Percentiles rank a stretch among this genome's conserved stretches.
Conservation (phyloP, 768 basidiomycete species). For the Multifurca ochricompacta region DNA sequence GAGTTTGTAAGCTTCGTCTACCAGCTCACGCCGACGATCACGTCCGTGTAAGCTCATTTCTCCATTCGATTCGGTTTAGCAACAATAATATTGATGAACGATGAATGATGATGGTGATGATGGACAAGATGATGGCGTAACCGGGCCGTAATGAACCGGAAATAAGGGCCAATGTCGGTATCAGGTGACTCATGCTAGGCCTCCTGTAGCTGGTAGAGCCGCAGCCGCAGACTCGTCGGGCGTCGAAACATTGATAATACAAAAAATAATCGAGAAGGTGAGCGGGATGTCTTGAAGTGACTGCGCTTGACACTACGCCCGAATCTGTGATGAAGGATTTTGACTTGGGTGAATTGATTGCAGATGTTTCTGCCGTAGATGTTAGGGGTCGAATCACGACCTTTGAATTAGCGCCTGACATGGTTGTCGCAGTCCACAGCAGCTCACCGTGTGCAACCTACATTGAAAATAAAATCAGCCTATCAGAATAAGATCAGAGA, state of each 20-base stretch:
- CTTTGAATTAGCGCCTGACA: not conserved
- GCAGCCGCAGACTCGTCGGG: too few species aligned
- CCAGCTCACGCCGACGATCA: conserved; percentile 43
- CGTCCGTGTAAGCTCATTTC: conserved; percentile 14
- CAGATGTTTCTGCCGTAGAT: not conserved
- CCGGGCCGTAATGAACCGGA: too few species aligned
- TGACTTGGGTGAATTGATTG: too few species aligned
- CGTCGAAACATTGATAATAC: too few species aligned
- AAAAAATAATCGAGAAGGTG: too few species aligned
- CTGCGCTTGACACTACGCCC: too few species aligned
- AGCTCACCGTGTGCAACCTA: conserved; percentile 4
- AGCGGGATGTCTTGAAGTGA: too few species aligned
- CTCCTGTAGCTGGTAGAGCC: too few species aligned
- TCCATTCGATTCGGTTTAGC: too few species aligned
- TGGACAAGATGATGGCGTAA: not conserved
- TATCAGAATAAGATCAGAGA: not conserved
- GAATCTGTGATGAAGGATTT: too few species aligned
- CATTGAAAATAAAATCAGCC: conserved; percentile 1
- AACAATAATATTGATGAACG: too few species aligned
- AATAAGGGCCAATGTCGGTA: not conserved
- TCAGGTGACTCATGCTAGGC: not conserved
- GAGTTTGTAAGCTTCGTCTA: conserved; percentile 49
- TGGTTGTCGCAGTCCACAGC: not conserved
- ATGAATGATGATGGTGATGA: not conserved
- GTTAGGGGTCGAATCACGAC: not conserved